Conservation (phyloP, 2,329 filamentous ascomycete genomes). For the Ceratocystis lukuohia region DNA sequence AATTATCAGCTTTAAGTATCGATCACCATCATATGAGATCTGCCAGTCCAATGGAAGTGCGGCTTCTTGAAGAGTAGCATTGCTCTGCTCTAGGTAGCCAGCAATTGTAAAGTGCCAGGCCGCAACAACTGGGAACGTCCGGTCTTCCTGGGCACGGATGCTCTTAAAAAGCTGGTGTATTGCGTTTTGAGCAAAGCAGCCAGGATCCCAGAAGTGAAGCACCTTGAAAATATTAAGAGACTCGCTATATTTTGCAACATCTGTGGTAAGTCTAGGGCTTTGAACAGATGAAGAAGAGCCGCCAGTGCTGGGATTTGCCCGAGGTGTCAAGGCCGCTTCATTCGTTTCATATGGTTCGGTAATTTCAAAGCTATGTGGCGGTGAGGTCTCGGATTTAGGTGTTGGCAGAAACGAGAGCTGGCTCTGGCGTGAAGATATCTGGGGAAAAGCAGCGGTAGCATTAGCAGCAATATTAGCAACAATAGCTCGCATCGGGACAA, state of each 20-base stretch:
- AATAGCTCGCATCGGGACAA: too few relatives aligned
- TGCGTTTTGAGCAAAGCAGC: not conserved
- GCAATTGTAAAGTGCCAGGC: not conserved
- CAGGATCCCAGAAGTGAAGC: not conserved
- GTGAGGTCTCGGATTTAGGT: too few relatives aligned
- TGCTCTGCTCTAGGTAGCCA: constrained; percentile 1
- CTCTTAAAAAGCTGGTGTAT: constrained; percentile 4
- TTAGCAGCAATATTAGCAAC: too few relatives aligned
- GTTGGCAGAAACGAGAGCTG: too few relatives aligned
- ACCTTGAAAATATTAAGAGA: not conserved
- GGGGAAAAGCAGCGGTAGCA: too few relatives aligned
- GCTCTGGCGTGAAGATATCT: too few relatives aligned
- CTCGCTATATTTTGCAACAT: not conserved
- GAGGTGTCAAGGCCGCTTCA: too few relatives aligned
- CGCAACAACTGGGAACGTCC: not conserved
- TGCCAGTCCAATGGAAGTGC: constrained; percentile 4
- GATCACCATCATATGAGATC: not conserved
- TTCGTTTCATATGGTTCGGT: too few relatives aligned
- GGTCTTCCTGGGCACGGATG: not conserved
- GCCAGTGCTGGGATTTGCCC: too few relatives aligned
- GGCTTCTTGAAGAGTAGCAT: not conserved
- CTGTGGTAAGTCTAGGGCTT: not conserved
- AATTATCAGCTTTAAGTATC: not conserved
- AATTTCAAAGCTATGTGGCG: too few relatives aligned
- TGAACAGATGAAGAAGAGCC: not conserved